Base-by-base conservation (phyloP, 441 rosid genomes). In the Erysimum pusillum region DNA sequence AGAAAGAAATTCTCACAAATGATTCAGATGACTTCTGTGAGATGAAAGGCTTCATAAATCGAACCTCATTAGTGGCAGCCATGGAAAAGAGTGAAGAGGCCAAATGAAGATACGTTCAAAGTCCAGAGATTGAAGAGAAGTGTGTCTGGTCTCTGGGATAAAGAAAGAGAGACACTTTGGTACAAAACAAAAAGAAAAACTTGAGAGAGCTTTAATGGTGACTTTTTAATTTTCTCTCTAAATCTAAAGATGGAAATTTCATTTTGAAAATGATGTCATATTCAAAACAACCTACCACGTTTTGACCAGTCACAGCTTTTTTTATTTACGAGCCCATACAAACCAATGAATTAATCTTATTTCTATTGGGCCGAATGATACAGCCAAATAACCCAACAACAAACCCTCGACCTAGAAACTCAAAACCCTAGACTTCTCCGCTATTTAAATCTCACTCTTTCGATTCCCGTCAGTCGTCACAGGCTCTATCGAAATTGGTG, bases 351-450 rank as follows among this genome's bases (percentile, higher is more conserved):
- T 44, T 32, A n/a, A 32, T 49, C 14, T 49, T 28, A 11, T 3
- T 49, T 34, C 22, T 52, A 53, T 35, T 69, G 80, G 71, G 80
- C 70, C 60, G 0, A 22, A 17, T 8, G 13, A 15, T 35, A 31
- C 4, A 41, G 51, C 73, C 73, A 63, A 68, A 36, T 7, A 76
- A 69, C 75, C 69, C 80, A 63, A 34, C 53, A 62, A 32, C 67
- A 12, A 42, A 12, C 1, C 52, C 18, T 22, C 20, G 20, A 42
- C 5, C 14, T 44, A 63, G 0, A 11, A 63, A 63, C 61, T 56
- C 31, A 9, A 76, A 76, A 36, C 76, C 76, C 80, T 76, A 69
- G 14, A 63, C 7, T 12, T 15, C 15, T 46, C 65, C 44, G 4
- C 71, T 69, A 76, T 69, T 9, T 69, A 63, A 22, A 0, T 3